These are phyloP conservation scores for Ophiostoma piceae DNA, from an alignment of 2,329 filamentous ascomycete genomes.

Conservation along the genomic window DNA sequence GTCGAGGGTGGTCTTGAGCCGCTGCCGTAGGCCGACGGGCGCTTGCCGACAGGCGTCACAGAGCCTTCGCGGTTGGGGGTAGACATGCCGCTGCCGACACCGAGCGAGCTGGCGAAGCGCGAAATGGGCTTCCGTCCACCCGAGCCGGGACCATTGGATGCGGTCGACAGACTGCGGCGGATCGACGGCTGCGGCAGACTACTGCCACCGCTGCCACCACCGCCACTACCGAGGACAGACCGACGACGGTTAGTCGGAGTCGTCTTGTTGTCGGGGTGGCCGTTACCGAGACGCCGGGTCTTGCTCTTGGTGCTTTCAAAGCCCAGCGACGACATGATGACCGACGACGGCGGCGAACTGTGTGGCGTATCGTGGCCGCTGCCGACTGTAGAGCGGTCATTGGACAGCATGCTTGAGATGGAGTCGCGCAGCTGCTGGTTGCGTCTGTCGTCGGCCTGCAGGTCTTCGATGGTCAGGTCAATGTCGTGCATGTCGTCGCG, in stretches of 20 bases:
- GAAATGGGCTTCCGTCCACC: slow-evolving; percentile 37
- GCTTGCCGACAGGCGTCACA: slow-evolving; percentile 43
- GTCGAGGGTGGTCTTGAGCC: slow-evolving; percentile 35
- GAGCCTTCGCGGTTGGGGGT: slow-evolving; percentile 41
- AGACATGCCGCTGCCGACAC: slow-evolving; percentile 23
- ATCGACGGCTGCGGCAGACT: slow-evolving; percentile 43
- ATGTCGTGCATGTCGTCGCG: slow-evolving; percentile 73
- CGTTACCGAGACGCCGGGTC: slow-evolving; percentile 32
- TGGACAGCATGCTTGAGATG: slow-evolving; percentile 84
- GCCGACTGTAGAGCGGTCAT: slow-evolving; percentile 65
- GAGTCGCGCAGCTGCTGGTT: slow-evolving; percentile 82
- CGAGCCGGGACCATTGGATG: slow-evolving; percentile 42
- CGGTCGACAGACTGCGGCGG: slow-evolving; percentile 43
- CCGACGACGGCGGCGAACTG: slow-evolving; percentile 59
- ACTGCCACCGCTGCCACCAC: slow-evolving; percentile 32
- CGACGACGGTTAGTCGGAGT: slow-evolving; percentile 44
- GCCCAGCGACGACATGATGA: slow-evolving; percentile 54
- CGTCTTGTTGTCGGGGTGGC: slow-evolving; percentile 23
- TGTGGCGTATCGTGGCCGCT: slow-evolving; percentile 67
- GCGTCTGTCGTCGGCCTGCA: slow-evolving; percentile 52
- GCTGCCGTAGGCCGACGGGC: slow-evolving; percentile 27
- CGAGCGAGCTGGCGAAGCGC: slow-evolving; percentile 29
- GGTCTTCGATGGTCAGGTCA: slow-evolving; percentile 68
- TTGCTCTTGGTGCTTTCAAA: slow-evolving; percentile 38
- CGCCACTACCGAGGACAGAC: slow-evolving; percentile 36